These are phyloP conservation scores for Warburgia ugandensis DNA, from an alignment of 164 flowering plant genomes.

Conservation along the genomic window DNA sequence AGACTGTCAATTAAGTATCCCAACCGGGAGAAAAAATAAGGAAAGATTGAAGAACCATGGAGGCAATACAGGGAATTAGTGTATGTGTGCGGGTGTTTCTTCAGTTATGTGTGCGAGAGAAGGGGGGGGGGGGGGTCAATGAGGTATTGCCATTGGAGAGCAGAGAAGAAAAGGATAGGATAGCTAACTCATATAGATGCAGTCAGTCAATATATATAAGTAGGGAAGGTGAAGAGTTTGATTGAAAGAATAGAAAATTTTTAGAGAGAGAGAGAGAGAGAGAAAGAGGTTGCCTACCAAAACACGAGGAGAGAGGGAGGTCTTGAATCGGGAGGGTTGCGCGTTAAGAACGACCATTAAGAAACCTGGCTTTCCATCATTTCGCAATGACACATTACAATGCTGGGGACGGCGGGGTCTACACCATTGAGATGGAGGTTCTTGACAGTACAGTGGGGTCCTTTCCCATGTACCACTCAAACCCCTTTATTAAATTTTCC, in stretches of 20 bases:
- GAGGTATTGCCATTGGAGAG: too few relatives aligned
- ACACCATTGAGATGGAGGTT: background rate
- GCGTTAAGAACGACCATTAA: background rate
- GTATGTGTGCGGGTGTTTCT: background rate
- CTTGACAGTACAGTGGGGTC: constrained; percentile 1
- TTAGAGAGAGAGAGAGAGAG: background rate
- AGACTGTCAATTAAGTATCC: too few relatives aligned
- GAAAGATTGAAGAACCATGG: too few relatives aligned
- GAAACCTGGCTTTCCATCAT: constrained; percentile 7
- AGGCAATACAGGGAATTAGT: background rate
- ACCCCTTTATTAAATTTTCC: background rate
- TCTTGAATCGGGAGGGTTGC: background rate
- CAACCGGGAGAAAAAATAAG: too few relatives aligned
- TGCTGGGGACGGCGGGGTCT: background rate
- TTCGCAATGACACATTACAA: constrained; percentile 3
- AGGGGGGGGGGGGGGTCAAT: too few relatives aligned
- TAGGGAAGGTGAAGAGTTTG: background rate
- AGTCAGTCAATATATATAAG: background rate
- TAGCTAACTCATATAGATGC: too few relatives aligned
- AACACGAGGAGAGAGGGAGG: background rate
- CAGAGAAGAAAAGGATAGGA: too few relatives aligned
- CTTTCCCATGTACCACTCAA: background rate
- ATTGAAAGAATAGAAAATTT: too few relatives aligned
- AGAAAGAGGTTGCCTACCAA: background rate
- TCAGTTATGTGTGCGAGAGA: too few relatives aligned